These are phyloP conservation scores for Anthracocystis panici-leucophaei DNA, from an alignment of 1,284 basidiomycete species.

Conservation along the genomic window DNA sequence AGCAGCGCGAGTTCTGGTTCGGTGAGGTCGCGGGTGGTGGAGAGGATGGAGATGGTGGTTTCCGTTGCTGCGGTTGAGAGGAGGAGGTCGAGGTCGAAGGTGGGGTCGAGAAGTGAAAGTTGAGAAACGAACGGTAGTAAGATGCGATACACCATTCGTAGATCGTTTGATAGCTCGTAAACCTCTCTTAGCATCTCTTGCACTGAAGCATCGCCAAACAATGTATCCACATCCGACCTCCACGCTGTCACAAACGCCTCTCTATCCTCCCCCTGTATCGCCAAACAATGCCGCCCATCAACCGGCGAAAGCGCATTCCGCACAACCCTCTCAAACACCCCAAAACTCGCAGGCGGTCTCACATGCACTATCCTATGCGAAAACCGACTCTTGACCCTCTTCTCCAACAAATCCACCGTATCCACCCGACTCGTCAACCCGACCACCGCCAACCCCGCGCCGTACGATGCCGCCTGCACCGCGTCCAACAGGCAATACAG, in stretches of 20 bases:
- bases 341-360: constrained; percentile 38
- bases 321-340: constrained; percentile 45
- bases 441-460: constrained; percentile 60
- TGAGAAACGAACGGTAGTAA: constrained; percentile 24
- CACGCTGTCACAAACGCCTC: constrained; percentile 28
- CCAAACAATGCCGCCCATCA: no score
- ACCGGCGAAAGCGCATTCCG: constrained; percentile 32
- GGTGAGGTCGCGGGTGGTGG: constrained; percentile 49
- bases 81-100: constrained; percentile 22
- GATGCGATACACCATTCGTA: constrained; percentile 47
- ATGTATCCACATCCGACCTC: constrained; percentile 20
- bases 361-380: constrained; percentile 65
- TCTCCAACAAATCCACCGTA: constrained; percentile 64
- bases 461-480: constrained; percentile 65
- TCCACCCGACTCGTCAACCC: constrained; percentile 62
- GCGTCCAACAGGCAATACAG: constrained; percentile 68
- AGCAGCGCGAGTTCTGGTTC: constrained; percentile 62
- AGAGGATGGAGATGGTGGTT: constrained; percentile 17
- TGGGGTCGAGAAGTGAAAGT: constrained; percentile 3
- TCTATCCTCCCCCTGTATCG: not conserved
- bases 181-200: constrained; percentile 36
- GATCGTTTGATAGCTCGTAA: constrained; percentile 55
- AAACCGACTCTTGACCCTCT: constrained; percentile 67
- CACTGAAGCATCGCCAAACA: constrained; percentile 36
- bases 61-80: constrained; percentile 22